Conservation (phyloP, 2,329 filamentous ascomycete species). For the Trichoderma guizhouense region DNA sequence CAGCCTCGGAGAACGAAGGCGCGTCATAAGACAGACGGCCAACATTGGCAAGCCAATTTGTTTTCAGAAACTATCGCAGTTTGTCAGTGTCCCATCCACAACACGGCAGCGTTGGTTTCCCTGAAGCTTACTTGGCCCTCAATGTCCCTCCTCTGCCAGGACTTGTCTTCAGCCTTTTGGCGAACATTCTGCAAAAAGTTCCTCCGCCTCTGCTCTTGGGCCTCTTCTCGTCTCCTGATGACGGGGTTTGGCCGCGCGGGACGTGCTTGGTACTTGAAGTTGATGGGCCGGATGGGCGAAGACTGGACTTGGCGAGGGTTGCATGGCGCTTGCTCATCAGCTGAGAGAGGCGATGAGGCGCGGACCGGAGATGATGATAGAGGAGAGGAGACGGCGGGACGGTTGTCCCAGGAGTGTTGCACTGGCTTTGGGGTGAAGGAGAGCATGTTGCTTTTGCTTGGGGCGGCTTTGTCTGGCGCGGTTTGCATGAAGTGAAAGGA, state of each 20-base stretch:
- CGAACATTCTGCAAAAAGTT: slow-evolving; percentile 68
- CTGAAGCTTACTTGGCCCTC: slow-evolving; percentile 47
- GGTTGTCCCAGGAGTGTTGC: slow-evolving; percentile 46
- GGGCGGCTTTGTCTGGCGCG: slow-evolving; percentile 29
- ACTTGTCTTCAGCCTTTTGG: slow-evolving; percentile 56
- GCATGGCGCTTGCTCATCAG: slow-evolving; percentile 39
- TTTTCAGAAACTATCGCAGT: slow-evolving; percentile 34
- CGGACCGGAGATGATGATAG: slow-evolving; percentile 59
- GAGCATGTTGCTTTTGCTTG: slow-evolving; percentile 36
- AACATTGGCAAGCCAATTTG: slow-evolving; percentile 33
- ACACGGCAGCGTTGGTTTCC: no score
- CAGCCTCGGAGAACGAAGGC: slow-evolving; percentile 44
- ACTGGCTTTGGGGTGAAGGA: slow-evolving; percentile 42
- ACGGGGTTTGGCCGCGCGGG: slow-evolving; percentile 61
- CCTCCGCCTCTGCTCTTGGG: slow-evolving; percentile 60
- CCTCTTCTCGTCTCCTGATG: slow-evolving; percentile 57
- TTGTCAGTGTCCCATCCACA: not conserved
- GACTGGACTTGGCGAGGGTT: slow-evolving; percentile 44
- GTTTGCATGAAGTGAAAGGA: slow-evolving; percentile 29
- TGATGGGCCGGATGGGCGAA: slow-evolving; percentile 40
- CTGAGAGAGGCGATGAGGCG: slow-evolving; percentile 46
- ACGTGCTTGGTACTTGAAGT: slow-evolving; percentile 52
- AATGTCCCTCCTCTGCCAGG: slow-evolving; percentile 59
- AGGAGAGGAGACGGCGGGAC: slow-evolving; percentile 51
- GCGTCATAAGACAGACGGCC: slow-evolving; percentile 35